phyloP scores from a whole-genome alignment of 2,329 filamentous ascomycete genomes.

The Neopestalotiopsis sp. region DNA sequence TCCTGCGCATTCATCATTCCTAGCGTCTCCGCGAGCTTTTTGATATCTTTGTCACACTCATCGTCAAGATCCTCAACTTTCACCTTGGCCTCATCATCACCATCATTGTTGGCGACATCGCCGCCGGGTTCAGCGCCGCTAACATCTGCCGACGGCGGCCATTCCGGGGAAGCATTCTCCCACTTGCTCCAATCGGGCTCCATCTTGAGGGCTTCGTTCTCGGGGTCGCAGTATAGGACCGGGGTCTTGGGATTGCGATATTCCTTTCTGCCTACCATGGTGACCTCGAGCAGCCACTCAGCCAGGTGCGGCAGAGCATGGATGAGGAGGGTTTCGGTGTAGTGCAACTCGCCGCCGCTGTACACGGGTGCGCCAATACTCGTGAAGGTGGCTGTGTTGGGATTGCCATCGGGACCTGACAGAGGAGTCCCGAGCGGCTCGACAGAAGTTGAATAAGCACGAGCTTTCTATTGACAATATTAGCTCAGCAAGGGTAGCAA shows the following conservation, averaged over 20 bases:
- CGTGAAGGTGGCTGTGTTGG: constrained; percentile 42
- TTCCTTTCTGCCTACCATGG: constrained; percentile 33
- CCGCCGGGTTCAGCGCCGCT: not conserved
- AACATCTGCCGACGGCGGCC: constrained; percentile 10
- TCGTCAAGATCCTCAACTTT: constrained; percentile 9
- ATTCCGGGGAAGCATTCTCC: constrained; percentile 11
- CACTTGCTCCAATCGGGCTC: constrained; percentile 35
- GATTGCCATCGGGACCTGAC: constrained; percentile 55
- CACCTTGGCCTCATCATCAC: not conserved
- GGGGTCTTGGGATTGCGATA: constrained; percentile 47
- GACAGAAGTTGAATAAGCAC: constrained; percentile 63
- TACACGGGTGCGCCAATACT: constrained; percentile 69
- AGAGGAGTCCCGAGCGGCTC: constrained; percentile 59
- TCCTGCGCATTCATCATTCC: constrained; percentile 8
- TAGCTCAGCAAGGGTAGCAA: not conserved
- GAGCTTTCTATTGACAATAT: constrained; percentile 51
- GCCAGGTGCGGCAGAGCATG: constrained; percentile 58
- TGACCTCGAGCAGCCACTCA: constrained; percentile 65
- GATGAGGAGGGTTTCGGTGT: constrained; percentile 68
- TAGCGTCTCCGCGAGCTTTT: constrained; percentile 8
- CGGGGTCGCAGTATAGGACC: constrained; percentile 32
- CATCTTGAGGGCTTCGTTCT: constrained; percentile 16
- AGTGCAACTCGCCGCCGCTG: constrained; percentile 65
- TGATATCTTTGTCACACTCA: constrained; percentile 11
- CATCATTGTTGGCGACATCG: constrained; percentile 7